Percentiles rank a stretch among this genome's conserved stretches.
Conservation (phyloP, 305 asterid species). For the Fraxinus ornus region DNA sequence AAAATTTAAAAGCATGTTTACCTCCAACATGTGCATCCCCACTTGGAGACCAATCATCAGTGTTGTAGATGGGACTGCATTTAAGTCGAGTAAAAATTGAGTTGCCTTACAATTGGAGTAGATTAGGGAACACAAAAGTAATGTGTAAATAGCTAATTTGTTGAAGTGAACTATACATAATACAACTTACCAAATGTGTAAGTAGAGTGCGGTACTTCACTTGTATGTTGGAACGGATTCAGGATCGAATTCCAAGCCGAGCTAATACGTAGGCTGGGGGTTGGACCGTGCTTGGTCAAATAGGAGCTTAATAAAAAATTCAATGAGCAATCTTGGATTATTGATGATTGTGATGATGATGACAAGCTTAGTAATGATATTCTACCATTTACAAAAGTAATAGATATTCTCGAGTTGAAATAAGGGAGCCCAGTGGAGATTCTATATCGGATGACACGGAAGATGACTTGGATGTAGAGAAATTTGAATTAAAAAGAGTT, state of each 20-base stretch:
- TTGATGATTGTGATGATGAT: too few relatives aligned
- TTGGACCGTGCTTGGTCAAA: neutral
- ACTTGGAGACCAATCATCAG: conserved; percentile 61
- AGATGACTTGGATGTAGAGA: too few relatives aligned
- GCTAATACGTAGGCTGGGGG: too few relatives aligned
- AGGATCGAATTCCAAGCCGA: too few relatives aligned
- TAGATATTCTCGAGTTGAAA: too few relatives aligned
- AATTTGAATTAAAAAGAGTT: too few relatives aligned
- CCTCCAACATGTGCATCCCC: conserved; percentile 90
- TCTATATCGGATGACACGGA: too few relatives aligned
- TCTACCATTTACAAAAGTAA: too few relatives aligned
- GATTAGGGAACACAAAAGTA: neutral
- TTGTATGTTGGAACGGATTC: conserved; percentile 37
- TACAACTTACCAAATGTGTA: neutral
- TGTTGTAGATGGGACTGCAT: conserved; percentile 72
- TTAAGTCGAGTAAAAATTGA: neutral
- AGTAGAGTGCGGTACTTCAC: conserved; percentile 27
- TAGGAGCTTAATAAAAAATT: neutral
- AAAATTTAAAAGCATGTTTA: conserved; percentile 11
- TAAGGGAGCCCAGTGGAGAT: too few relatives aligned
- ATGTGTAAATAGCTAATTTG: neutral
- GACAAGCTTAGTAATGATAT: too few relatives aligned
- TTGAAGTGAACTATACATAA: neutral
- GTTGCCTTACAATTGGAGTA: neutral
- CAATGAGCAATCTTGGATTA: too few relatives aligned